A percentile compares a stretch with the other conserved stretches of the same genome.
Conservation (phyloP, 1,284 basidiomycete genomes). For the Dichomitus squalens region DNA sequence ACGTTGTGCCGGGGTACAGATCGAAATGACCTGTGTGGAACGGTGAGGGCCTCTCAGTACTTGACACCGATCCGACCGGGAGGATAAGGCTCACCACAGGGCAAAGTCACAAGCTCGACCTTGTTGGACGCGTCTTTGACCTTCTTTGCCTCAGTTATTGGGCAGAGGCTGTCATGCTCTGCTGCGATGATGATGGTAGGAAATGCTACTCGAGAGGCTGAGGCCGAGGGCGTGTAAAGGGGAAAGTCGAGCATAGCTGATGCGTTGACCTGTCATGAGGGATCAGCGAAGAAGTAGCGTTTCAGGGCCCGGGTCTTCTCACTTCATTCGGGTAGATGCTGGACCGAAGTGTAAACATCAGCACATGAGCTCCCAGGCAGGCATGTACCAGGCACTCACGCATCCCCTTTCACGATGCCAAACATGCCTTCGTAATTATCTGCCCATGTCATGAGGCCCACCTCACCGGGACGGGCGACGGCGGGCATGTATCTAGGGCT, state of each 20-base stretch:
- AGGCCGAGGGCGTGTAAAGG: conserved; percentile 13
- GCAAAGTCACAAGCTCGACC: conserved; percentile 9
- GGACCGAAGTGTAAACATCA: neutral
- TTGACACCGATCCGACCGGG: neutral
- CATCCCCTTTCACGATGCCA: conserved; percentile 1
- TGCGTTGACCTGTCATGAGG: conserved; percentile 11
- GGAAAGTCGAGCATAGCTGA: conserved; percentile 19
- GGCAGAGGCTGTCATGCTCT: conserved; percentile 16
- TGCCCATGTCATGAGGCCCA: conserved; percentile 10
- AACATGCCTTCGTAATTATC: conserved; percentile 11
- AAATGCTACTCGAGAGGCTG: conserved; percentile 12
- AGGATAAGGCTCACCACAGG: conserved; percentile 2
- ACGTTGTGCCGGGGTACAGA: conserved; percentile 11
- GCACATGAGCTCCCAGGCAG: too few relatives aligned
- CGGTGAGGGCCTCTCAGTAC: too few relatives aligned
- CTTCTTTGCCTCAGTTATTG: conserved; percentile 2
- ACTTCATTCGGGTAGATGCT: conserved; percentile 19
- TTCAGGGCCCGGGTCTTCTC: neutral
- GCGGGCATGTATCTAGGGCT: conserved; percentile 38
- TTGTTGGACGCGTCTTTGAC: conserved; percentile 4
- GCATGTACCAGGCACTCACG: neutral
- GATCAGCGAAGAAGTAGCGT: neutral
- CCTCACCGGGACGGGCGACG: conserved; percentile 15
- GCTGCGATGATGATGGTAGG: conserved; percentile 13
- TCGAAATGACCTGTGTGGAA: conserved; percentile 19